A percentile compares a stretch with the other conserved stretches of the same genome.
These are phyloP conservation scores for Didymella lethalis DNA, from an alignment of 2,329 filamentous ascomycete genomes.

Conservation along the genomic window DNA sequence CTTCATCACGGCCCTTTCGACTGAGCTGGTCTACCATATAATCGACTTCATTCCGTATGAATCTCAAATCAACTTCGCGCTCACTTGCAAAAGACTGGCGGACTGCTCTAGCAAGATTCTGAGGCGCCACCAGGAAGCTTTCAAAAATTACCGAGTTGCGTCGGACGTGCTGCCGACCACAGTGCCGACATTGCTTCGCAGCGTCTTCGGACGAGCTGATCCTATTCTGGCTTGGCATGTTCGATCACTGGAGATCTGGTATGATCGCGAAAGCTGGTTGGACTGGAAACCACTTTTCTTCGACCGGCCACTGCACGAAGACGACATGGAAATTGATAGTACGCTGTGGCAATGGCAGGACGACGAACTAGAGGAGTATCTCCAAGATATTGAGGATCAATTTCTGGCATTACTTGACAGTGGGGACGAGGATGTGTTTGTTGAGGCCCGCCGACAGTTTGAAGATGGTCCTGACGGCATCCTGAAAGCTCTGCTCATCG, in stretches of 20 bases:
- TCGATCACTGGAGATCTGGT: conserved; percentile 24
- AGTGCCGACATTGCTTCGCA: conserved; percentile 23
- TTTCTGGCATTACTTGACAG: conserved; percentile 9
- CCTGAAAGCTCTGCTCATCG: conserved; percentile 21
- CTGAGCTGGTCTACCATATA: conserved; percentile 19
- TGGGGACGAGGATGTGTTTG: not conserved
- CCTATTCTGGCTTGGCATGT: conserved; percentile 25
- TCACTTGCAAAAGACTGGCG: conserved; percentile 19
- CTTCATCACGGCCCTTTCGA: conserved; percentile 8
- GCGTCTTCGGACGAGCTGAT: conserved; percentile 19
- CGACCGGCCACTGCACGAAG: conserved; percentile 5
- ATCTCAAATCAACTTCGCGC: conserved; percentile 23
- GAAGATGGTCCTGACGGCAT: conserved; percentile 20
- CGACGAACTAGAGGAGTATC: conserved; percentile 5
- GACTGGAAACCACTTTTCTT: conserved; percentile 21
- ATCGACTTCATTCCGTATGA: conserved; percentile 18
- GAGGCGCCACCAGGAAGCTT: conserved; percentile 21
- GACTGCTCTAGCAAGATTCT: conserved; percentile 15
- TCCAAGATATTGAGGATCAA: conserved; percentile 16
- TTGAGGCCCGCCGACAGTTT: conserved; percentile 13
- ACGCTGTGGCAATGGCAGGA: conserved; percentile 8
- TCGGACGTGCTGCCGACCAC: conserved; percentile 24
- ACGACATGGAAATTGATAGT: not conserved
- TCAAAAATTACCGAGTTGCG: conserved; percentile 20
- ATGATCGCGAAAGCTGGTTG: conserved; percentile 21